Conservation (phyloP, 257 asterid genomes). For the Echium plantagineum region DNA sequence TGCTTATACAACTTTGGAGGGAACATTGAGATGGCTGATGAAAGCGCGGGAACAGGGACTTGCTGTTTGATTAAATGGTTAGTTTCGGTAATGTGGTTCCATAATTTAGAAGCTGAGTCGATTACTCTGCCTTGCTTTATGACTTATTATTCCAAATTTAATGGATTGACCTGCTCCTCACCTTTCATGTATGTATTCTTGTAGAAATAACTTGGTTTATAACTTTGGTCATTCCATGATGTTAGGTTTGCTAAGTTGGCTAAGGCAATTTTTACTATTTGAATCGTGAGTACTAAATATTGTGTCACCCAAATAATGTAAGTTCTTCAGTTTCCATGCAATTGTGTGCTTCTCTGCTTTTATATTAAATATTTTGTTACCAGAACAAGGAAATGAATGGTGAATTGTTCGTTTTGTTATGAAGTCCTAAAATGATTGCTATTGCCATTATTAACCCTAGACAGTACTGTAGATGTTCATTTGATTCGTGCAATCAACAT, state of each 20-base stretch:
- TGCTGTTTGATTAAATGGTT: conserved; percentile 26
- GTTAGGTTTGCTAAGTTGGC: no score
- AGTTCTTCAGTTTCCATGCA: no score
- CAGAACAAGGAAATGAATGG: no score
- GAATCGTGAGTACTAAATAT: background rate
- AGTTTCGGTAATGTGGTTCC: background rate
- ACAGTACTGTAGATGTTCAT: no score
- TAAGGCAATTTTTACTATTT: background rate
- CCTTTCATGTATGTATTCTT: background rate
- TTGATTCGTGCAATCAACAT: no score
- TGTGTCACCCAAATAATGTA: no score
- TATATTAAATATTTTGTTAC: no score
- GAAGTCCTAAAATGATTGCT: no score
- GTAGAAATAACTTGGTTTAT: no score
- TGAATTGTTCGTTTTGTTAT: no score
- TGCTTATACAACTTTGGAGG: conserved; percentile 76
- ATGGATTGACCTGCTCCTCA: background rate
- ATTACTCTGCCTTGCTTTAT: background rate
- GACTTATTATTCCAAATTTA: background rate
- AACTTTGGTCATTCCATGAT: background rate
- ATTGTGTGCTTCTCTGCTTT: no score
- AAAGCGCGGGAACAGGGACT: conserved; percentile 85
- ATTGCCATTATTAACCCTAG: no score
- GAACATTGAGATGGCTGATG: conserved; percentile 69
- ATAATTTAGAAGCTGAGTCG: background rate